These are phyloP conservation scores for Umbilicaria muhlenbergii DNA, from an alignment of 495 filamentous ascomycete genomes.

Conservation along the genomic window DNA sequence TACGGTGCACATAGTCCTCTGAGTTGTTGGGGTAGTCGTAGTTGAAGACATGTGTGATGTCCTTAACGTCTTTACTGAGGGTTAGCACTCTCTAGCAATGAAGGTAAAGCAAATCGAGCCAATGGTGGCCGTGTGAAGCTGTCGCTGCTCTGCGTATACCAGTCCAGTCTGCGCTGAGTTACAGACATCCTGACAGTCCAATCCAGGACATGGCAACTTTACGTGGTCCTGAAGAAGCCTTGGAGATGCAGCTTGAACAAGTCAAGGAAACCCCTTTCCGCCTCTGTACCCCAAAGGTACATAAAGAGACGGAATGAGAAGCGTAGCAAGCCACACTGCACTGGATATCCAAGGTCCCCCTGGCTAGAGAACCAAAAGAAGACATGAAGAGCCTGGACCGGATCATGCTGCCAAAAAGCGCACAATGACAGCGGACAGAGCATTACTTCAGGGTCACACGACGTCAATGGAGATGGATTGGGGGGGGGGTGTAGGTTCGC, in stretches of 20 bases:
- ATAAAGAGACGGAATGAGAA: constrained; percentile 56
- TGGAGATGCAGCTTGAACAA: constrained; percentile 50
- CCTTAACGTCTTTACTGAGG: constrained; percentile 87
- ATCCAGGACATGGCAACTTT: constrained; percentile 41
- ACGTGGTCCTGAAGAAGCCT: constrained; percentile 60
- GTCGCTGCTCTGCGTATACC: constrained; percentile 42
- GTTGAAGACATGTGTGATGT: constrained; percentile 99
- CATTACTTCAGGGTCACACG: constrained; percentile 63
- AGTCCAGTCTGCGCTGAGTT: no score
- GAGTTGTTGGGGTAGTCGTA: constrained; percentile 99
- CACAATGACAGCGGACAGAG: constrained; percentile 77
- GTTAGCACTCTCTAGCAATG: constrained; percentile 57
- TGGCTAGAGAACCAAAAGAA: constrained; percentile 55
- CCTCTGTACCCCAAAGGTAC: constrained; percentile 57
- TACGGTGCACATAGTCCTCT: constrained; percentile 97
- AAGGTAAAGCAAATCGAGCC: constrained; percentile 35
- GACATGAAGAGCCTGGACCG: constrained; percentile 74
- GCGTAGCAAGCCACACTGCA: constrained; percentile 60
- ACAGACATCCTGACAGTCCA: constrained; percentile 30
- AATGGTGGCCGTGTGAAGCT: constrained; percentile 44
- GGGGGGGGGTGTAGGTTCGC: constrained; percentile 31
- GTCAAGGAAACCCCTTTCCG: constrained; percentile 61
- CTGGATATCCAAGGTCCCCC: constrained; percentile 74
- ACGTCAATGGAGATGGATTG: constrained; percentile 32
- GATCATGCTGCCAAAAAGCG: constrained; percentile 62